These are phyloP conservation scores for Scutellaria baicalensis DNA, from an alignment of 257 asterid species.

Conservation along the genomic window DNA sequence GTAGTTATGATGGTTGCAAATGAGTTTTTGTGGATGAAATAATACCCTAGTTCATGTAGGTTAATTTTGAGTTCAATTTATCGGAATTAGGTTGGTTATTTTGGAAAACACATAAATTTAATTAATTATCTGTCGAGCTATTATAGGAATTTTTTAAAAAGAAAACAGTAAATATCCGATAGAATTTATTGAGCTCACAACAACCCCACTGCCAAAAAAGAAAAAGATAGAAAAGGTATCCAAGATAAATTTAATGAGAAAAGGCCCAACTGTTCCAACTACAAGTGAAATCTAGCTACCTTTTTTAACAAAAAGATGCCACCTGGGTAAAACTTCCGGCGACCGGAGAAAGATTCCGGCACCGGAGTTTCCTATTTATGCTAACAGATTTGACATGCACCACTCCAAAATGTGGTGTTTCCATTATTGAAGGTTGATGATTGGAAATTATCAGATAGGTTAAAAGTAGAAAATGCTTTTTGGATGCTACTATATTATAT, in stretches of 20 bases:
- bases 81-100: too few species aligned
- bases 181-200: not conserved
- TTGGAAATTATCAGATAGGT: not conserved
- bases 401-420: not conserved
- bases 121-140: too few species aligned
- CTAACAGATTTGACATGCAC: not conserved
- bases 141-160: too few species aligned
- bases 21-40: too few species aligned
- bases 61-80: too few species aligned
- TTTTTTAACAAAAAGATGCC: not conserved
- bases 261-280: conserved; percentile 4
- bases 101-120: too few species aligned
- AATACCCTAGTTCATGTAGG: too few species aligned
- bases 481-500: not conserved
- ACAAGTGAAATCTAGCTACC: not conserved
- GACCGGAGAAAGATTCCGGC: not conserved
- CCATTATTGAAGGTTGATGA: not conserved
- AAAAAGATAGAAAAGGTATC: not conserved
- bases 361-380: not conserved
- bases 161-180: not conserved
- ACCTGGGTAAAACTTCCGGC: not conserved
- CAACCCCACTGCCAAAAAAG: not conserved
- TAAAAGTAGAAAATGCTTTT: not conserved
- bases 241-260: not conserved
- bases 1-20: too few species aligned